Conservation (phyloP, 331 rosid genomes). For the Quercus lobata region DNA sequence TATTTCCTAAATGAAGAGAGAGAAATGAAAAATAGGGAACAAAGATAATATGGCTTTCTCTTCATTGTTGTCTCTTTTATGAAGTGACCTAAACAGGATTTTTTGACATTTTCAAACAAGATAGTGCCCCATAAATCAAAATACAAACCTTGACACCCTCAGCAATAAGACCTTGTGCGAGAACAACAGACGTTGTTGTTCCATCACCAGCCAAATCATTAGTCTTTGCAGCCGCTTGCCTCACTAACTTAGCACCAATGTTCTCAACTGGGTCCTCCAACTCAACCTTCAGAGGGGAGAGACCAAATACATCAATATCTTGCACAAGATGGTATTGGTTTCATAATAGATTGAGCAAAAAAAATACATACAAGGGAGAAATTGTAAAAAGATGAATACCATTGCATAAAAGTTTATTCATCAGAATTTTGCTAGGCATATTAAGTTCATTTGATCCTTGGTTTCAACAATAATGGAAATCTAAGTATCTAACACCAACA, state of each 20-base stretch:
- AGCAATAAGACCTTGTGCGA: slow-evolving; percentile 96
- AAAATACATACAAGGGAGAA: background rate
- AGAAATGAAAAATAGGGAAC: background rate
- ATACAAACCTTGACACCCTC: slow-evolving; percentile 86
- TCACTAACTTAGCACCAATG: slow-evolving; percentile 96
- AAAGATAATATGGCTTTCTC: background rate
- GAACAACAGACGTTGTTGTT: slow-evolving; percentile 95
- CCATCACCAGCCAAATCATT: slow-evolving; percentile 99
- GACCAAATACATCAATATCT: background rate
- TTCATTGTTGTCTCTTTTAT: background rate
- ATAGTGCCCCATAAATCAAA: background rate
- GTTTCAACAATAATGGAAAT: background rate
- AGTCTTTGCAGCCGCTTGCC: slow-evolving; percentile 99
- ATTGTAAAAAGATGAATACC: background rate
- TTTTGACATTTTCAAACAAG: background rate
- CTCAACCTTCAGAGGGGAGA: slow-evolving; percentile 53
- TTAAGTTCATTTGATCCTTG: background rate
- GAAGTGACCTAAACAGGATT: background rate
- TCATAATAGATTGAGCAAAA: background rate
- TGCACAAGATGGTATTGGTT: background rate
- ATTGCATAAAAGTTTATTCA: background rate
- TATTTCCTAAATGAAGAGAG: background rate
- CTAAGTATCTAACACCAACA: background rate
- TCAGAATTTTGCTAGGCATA: background rate
- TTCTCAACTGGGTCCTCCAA: slow-evolving; percentile 99